Conservation (phyloP, 371 early-diverging fungal species). For the Syncephalastrum racemosum region DNA sequence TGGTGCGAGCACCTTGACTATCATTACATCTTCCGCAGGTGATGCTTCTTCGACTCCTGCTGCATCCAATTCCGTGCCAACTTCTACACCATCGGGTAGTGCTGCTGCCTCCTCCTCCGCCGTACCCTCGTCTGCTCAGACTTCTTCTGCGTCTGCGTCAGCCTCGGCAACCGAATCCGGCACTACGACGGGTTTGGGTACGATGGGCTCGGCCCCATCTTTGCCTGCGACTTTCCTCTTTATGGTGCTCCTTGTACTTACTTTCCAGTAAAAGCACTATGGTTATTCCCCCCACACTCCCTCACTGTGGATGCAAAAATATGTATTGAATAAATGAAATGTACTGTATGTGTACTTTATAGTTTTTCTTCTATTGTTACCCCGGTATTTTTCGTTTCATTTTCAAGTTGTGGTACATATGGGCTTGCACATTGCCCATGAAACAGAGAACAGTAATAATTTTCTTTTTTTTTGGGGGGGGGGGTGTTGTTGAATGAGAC, state of each 20-base stretch:
- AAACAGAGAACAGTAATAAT: not conserved
- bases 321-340: not conserved
- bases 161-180: not conserved
- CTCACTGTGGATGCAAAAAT: no score
- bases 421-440: no score
- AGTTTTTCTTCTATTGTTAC: no score
- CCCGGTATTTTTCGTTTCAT: not conserved
- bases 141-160: not conserved
- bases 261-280: not conserved
- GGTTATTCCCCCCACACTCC: not conserved
- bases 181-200: not conserved
- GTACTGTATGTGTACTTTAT: not conserved
- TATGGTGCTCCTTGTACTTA: not conserved
- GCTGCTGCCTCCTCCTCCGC: not conserved
- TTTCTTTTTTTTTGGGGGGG: conserved; percentile 9
- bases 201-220: not conserved
- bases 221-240: not conserved
- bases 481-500: no score
- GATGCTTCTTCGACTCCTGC: no score
- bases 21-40: no score
- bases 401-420: not conserved
- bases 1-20: no score
- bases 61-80: no score
- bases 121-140: not conserved
- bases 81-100: no score